These are phyloP conservation scores for Calonectria naviculata DNA, from an alignment of 2,329 filamentous ascomycete genomes.

Conservation along the genomic window DNA sequence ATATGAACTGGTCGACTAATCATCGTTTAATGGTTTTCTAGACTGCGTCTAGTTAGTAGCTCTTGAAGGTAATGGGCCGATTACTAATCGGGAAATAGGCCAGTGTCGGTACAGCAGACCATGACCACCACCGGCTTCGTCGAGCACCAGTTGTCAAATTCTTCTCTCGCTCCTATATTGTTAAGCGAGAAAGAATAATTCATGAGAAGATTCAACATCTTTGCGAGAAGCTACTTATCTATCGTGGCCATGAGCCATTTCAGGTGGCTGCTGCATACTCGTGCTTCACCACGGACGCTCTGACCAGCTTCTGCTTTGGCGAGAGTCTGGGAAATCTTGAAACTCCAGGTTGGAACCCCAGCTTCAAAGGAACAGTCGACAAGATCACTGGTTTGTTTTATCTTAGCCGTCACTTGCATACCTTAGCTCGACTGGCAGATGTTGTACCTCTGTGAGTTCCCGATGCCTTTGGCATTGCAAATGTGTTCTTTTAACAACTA, in stretches of 20 bases:
- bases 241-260: constrained; percentile 5
- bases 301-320: constrained; percentile 47
- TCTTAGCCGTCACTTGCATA: constrained; percentile 3
- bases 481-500: background rate
- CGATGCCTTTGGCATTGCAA: background rate
- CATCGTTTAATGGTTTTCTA: background rate
- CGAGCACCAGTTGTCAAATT: constrained; percentile 17
- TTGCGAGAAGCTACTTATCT: constrained; percentile 14
- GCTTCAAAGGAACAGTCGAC: constrained; percentile 9
- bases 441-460: background rate
- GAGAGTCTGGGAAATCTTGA: constrained; percentile 24
- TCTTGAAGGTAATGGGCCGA: background rate
- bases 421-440: background rate
- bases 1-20: background rate
- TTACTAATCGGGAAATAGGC: background rate
- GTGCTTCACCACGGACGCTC: constrained; percentile 49
- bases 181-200: constrained; percentile 1
- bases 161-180: constrained; percentile 12
- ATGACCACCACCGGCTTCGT: constrained; percentile 19
- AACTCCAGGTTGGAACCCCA: background rate
- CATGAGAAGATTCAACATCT: constrained; percentile 14
- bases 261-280: constrained; percentile 38
- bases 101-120: constrained; percentile 15
- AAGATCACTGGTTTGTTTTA: constrained; percentile 5
- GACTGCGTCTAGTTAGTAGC: background rate